phyloP scores from a whole-genome alignment of 1,139 yeast species.

The Lodderomyces theae region DNA sequence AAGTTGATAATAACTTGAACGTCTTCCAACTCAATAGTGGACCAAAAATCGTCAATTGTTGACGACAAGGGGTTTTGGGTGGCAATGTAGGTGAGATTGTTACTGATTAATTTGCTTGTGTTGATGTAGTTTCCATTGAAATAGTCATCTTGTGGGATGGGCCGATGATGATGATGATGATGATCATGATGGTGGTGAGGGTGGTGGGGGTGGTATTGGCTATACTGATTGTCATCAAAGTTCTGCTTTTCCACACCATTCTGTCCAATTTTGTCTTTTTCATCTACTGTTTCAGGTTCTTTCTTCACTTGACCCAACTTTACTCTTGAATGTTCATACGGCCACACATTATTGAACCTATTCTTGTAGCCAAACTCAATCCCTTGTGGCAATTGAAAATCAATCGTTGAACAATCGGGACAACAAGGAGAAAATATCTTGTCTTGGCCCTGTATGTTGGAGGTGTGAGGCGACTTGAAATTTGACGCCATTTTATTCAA shows the following conservation, averaged over 20 bases:
- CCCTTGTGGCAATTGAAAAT: constrained; percentile 54
- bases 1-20: constrained; percentile 68
- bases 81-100: constrained; percentile 36
- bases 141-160: constrained; percentile 30
- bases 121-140: constrained; percentile 42
- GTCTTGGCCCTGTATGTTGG: constrained; percentile 14
- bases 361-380: constrained; percentile 46
- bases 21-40: constrained; percentile 48
- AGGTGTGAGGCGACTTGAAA: constrained; percentile 5
- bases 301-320: constrained; percentile 19
- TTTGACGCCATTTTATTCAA: constrained; percentile 28
- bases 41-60: constrained; percentile 46
- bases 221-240: no score
- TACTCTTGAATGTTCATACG: constrained; percentile 47
- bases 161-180: constrained; percentile 13
- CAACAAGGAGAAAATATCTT: constrained; percentile 47
- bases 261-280: constrained; percentile 4
- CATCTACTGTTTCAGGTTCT: not conserved
- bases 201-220: not conserved
- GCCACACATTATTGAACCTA: constrained; percentile 46
- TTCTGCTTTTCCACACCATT: not conserved
- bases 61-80: constrained; percentile 43
- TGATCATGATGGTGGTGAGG: not conserved
- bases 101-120: constrained; percentile 17
- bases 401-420: constrained; percentile 40